Base-by-base conservation (phyloP, 768 basidiomycete species). In the Fibroporia radiculosa region DNA sequence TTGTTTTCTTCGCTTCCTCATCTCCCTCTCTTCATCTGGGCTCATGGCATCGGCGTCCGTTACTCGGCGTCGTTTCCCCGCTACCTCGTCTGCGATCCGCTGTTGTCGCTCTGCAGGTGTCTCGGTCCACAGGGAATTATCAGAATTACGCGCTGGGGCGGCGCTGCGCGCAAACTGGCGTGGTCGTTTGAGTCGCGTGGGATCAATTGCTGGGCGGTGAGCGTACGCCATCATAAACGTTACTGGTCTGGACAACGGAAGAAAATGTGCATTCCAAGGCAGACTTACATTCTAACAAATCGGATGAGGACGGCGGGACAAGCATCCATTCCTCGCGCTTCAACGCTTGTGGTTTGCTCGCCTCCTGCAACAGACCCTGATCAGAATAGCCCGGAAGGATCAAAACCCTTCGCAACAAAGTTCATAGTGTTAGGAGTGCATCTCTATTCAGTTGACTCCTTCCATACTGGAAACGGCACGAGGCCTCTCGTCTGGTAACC, bases 311-410 rank as follows among this genome's bases (percentile, higher is more conserved):
- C 0, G 96, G 95, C 1, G 95, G 95, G 1, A 86, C 84, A 35
- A 98, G 73, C 96, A 99, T 99, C 96, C 96, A 99, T 62, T 93
- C 93, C 16, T 97, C 90, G 33, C 96, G 79, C 62, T 90, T 69
- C 29, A 80, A 67, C 29, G 75, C 74, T 62, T 91, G 92, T 10
- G 87, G 87, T 54, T 84, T 82, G 10, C 71, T 66, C 1, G 82
- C 84, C 69, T 87, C 91, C 78, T 85, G 33, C 24, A 14, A 19
- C 11, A 10, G 38, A 23, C 25, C 19, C 37, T n/a, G 29, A 31
- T 31, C 29, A 31, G 10, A 31, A 31, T 31, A 8, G 29, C 29
- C 8, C 29, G 29, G 29, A 31, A 10, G n/a, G n/a, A 31, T 10
- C 10, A 31, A 31, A n/a, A n/a, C 29, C 29, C 29, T 31, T 31